These are phyloP conservation scores for Melanomma pulvis-pyrius DNA, from an alignment of 495 filamentous ascomycete species.

Conservation along the genomic window DNA sequence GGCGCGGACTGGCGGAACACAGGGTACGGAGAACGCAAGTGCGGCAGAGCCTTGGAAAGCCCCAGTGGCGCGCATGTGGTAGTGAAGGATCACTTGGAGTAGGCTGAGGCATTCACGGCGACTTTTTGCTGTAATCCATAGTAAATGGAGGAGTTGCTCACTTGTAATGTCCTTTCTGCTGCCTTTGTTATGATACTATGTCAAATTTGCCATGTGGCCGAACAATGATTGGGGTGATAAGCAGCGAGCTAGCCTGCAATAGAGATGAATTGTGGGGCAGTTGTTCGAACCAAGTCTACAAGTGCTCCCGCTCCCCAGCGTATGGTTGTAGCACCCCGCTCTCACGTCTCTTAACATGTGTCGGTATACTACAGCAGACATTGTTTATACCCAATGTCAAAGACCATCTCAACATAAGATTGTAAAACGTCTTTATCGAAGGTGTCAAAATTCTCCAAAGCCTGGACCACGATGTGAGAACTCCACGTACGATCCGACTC, in stretches of 20 bases:
- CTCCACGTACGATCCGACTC: slow-evolving; percentile 10
- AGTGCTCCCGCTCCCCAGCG: too few species aligned
- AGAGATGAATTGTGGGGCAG: too few species aligned
- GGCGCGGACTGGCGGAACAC: background rate
- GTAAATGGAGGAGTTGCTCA: too few species aligned
- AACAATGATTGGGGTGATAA: too few species aligned
- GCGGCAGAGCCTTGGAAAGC: background rate
- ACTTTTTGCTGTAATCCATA: too few species aligned
- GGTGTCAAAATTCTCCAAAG: slow-evolving; percentile 3
- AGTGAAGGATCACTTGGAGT: background rate
- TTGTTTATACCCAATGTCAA: slow-evolving; percentile 11
- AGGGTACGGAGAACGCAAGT: background rate
- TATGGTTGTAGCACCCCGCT: too few species aligned
- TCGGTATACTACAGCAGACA: slow-evolving; percentile 10
- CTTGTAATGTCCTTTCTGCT: too few species aligned
- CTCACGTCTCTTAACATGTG: slow-evolving; percentile 18
- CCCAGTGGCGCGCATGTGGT: slow-evolving; percentile 2
- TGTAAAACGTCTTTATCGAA: slow-evolving; percentile 11
- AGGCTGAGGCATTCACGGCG: background rate
- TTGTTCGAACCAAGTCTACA: too few species aligned
- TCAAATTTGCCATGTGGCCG: too few species aligned
- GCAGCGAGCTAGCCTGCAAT: too few species aligned
- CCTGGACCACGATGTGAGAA: slow-evolving; percentile 12
- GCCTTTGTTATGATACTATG: too few species aligned
- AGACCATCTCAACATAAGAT: slow-evolving; percentile 8